Evolutionary conservation across 2,329 filamentous ascomycete species (phyloP), one percentile per base, ranked within the genome.

Genomic region (Parascedosporium putredinis): DNA sequence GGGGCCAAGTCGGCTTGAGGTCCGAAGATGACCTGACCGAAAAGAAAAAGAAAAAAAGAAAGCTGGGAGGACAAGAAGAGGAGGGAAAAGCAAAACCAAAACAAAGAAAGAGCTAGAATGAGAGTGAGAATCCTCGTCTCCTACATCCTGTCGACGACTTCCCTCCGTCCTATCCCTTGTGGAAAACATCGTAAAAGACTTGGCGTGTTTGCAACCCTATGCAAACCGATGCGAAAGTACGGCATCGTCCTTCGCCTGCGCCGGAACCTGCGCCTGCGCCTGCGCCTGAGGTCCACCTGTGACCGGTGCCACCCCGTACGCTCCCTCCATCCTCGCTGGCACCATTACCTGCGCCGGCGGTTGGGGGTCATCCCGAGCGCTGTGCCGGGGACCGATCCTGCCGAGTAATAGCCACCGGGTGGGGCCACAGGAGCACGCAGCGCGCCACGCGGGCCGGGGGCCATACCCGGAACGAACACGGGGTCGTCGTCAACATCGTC

Each of bases 401-500:
- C 27, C 12, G 27, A 31, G 27, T 31, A 31, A 31, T 31, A 31
- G 6, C 20, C 38, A 10, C 38, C 38, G 3, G 38, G 38, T 4
- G 38, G 16, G 1, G 8, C 16, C 12, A 20, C 16, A 20, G 16
- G 38, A 20, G 7, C 5, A 20, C 10, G 7, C 12, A 16, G 38
- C 10, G 38, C 20, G 6, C 38, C 38, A 20, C 38, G 38, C 5
- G 38, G 24, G 10, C 44, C 44, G n/a, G 24, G 29, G 8, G 24
- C 24, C 44, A 29, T 46, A 16, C 44, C 44, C 24, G 44, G 44
- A 25, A 46, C 16, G 25, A 46, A 46, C n/a, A 31, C 14, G 25
- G 24, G 44, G 8, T 46, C 22, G 16, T 42, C 16, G 3, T 12
- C 18, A 45, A 10, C 45, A 5, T 42, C 38, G 38, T 22, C 38